Evolutionary conservation across 306 rosid genomes (phyloP).

Genomic region (Elaeagnus macrophylla): DNA sequence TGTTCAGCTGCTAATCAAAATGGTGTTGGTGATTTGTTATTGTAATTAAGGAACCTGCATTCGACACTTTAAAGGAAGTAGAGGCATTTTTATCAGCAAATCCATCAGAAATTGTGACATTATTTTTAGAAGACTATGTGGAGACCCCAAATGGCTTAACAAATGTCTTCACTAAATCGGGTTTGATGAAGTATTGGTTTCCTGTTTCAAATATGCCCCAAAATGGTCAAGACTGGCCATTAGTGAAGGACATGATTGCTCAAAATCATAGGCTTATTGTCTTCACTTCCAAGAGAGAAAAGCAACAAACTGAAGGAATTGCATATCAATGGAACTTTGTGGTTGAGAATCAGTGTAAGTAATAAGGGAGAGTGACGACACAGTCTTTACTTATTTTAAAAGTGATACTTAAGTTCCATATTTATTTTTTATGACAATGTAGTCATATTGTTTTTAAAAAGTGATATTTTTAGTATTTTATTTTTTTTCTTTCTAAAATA

Average conservation of each 20-base stretch:
- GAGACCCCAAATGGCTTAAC: constrained; percentile 26
- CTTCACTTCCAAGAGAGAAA: constrained; percentile 24
- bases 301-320: constrained; percentile 34
- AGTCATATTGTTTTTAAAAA: neutral
- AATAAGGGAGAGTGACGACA: too few relatives aligned
- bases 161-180: constrained; percentile 23
- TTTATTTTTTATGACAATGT: neutral
- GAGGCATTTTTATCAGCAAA: constrained; percentile 23
- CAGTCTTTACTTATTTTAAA: too few relatives aligned
- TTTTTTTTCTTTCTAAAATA: too few relatives aligned
- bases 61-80: constrained; percentile 30
- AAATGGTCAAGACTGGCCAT: constrained; percentile 37
- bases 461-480: neutral
- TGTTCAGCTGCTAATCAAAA: neutral
- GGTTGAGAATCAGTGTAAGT: constrained; percentile 41
- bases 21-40: neutral
- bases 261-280: constrained; percentile 29
- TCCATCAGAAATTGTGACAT: constrained; percentile 34
- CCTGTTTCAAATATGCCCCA: constrained; percentile 32
- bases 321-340: constrained; percentile 41
- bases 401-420: too few relatives aligned
- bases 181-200: constrained; percentile 35
- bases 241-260: constrained; percentile 28
- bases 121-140: constrained; percentile 41
- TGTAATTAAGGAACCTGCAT: constrained; percentile 30